These are phyloP conservation scores for Microsporum audouinii DNA, from an alignment of 2,329 filamentous ascomycete genomes.

Conservation along the genomic window DNA sequence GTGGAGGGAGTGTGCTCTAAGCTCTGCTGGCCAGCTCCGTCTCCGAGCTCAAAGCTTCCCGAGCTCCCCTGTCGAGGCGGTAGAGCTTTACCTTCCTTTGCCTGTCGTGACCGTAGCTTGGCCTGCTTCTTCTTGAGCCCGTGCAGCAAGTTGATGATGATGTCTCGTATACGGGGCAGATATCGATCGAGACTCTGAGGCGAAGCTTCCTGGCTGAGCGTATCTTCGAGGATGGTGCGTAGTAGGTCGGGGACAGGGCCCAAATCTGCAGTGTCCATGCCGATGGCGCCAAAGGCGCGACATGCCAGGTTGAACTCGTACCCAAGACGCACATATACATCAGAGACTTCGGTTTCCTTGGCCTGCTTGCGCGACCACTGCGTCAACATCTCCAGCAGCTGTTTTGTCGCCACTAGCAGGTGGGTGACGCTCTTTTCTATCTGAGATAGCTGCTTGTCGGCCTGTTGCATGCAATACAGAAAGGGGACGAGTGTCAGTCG, in stretches of 20 bases:
- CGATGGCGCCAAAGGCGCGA: constrained; percentile 90
- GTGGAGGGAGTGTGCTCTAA: constrained; percentile 26
- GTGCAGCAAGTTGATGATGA: constrained; percentile 94
- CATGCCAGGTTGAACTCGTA: constrained; percentile 99
- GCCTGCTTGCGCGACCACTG: constrained; percentile 92
- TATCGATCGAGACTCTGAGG: constrained; percentile 89
- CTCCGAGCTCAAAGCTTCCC: constrained; percentile 37
- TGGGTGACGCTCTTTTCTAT: constrained; percentile 99
- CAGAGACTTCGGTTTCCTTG: constrained; percentile 88
- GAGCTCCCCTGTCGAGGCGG: constrained; percentile 36
- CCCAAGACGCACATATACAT: constrained; percentile 91
- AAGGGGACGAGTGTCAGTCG: constrained; percentile 14
- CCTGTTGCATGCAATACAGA: constrained; percentile 32
- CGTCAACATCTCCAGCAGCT: constrained; percentile 90
- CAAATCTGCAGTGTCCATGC: constrained; percentile 85
- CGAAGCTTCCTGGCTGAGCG: constrained; percentile 90
- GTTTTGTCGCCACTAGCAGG: constrained; percentile 92
- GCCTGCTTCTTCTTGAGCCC: constrained; percentile 96
- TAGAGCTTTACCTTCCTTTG: constrained; percentile 34
- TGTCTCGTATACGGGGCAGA: constrained; percentile 86
- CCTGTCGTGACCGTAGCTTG: constrained; percentile 54
- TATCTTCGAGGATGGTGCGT: constrained; percentile 84
- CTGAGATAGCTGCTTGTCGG: constrained; percentile 71
- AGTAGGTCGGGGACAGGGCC: constrained; percentile 90
- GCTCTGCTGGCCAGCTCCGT: constrained; percentile 36